Percentiles rank a stretch among this genome's conserved stretches.
Evolutionary conservation across 2,329 filamentous ascomycete species (phyloP).

Genomic region (Chaetomium olivaceum): DNA sequence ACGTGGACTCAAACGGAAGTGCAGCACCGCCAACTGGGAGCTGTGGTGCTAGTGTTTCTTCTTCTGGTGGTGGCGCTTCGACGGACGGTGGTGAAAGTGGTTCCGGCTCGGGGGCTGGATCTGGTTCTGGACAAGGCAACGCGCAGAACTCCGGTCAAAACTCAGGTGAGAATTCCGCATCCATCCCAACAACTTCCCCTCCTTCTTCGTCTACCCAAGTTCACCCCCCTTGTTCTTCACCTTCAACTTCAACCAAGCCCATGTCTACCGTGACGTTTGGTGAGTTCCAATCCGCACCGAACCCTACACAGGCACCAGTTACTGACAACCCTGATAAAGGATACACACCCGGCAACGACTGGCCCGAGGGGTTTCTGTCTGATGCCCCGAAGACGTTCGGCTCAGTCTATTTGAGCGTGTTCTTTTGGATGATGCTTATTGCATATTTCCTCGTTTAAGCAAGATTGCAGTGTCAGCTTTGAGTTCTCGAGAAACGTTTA

Average conservation of each 20-base stretch:
- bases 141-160: conserved; percentile 4
- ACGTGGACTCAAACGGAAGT: conserved; percentile 10
- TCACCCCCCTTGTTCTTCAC: background rate
- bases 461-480: too few species aligned
- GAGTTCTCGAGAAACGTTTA: too few species aligned
- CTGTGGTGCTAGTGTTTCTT: conserved; percentile 24
- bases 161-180: background rate
- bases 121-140: conserved; percentile 9
- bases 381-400: background rate
- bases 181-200: background rate
- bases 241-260: too few species aligned
- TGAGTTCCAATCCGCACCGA: background rate
- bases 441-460: background rate
- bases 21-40: conserved; percentile 29
- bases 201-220: background rate
- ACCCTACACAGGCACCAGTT: background rate
- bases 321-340: background rate
- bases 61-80: too few species aligned
- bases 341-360: conserved; percentile 24
- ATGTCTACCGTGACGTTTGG: background rate
- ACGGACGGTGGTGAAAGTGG: conserved; percentile 25
- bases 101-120: conserved; percentile 18
- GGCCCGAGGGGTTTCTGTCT: conserved; percentile 20
- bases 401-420: background rate
- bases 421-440: background rate